Base-by-base conservation (phyloP, 495 filamentous ascomycete species). In the Aspergillus bertholletiae region DNA sequence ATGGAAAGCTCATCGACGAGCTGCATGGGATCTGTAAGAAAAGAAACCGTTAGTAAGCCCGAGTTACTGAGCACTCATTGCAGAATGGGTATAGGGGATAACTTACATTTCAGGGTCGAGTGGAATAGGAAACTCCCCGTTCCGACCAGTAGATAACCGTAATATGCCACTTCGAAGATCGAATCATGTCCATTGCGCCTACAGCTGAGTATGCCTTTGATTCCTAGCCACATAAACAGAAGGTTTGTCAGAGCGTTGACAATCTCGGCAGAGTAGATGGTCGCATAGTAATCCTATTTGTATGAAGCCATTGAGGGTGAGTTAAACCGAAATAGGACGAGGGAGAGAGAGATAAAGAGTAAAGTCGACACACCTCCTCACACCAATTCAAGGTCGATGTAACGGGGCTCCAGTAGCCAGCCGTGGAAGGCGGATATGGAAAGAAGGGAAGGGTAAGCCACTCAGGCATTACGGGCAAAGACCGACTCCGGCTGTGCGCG, bases 1-100 rank as follows among this genome's bases (percentile, higher is more conserved):
- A 97, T 97, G 55, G 87, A 89, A 7, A 97, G 80, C 71, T 98
- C 94, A 63, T 98, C 94, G 30, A 97, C 88, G 15, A 97, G 83
- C 66, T 98, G 94, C 94, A 96, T 96, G 2, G 92, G 90, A 72
- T 98, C 92, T 96, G 67, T 51, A 49, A 22, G 13, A 22, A 21
- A 37, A 21, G 15, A 41, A 17, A 4, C 47, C 37, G 66, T 65
- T 43, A 71, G 64, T 24, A 28, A 53, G 13, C 52, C 28, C 21
- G 18, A 43, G 56, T 32, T 30, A 13, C 32, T 4, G 11, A 37
- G 11, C 21, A n/a, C 26, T 15, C 13, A 12, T 37, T n/a, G 34
- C 11, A 18, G 7, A 34, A 34, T 18, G 23, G 17, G n/a, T 23
- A 17, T 2, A 27, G 26, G 21, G 39, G 15, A 41, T 48, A 46